Base-by-base conservation (phyloP, 1,139 yeast genomes). In the Komagataea norvegica region DNA sequence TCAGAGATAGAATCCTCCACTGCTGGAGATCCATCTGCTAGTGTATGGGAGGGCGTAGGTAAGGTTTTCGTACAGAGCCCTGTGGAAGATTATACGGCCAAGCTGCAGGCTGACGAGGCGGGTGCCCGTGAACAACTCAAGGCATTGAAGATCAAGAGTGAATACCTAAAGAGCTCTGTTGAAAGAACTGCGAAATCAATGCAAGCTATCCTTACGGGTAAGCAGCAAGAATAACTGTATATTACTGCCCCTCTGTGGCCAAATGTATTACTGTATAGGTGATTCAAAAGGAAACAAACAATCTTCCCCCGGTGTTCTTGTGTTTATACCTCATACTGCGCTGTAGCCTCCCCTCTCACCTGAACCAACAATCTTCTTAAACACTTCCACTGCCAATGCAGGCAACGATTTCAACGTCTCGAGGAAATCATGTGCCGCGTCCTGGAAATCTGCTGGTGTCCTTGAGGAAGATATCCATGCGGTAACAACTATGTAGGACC, bases 21-120 rank as follows among this genome's bases (percentile, higher is more conserved):
- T 5, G 58, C 60, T 16, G 55, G 55, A 10, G 54, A 51, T 9
- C 10, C 25, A 22, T 8, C 25, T 5, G 59, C 76, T 16, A 56
- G 59, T 3, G 89, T 88, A 5, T 88, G 95, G 93, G 78, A 85
- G 55, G 87, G 95, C 3, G 74, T 86, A 22, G 96, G 96, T 17
- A 83, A 83, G 61, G 76, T 87, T 45, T 83, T 81, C 55, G 62
- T 82, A 8, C 52, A 61, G 24, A 62, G 62, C 3, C 43, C 43
- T 5, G 41, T 43, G 6, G 32, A 35, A 1, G 44, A 65, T 3
- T 84, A 85, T 57, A 58, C 73, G 38, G 54, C 59, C 13, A 69
- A 69, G 34, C 61, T 85, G 30, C 56, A 64, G 23, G 55, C 60
- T 15, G 88, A 84, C 49, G 74, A 74, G 46, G 61, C 62, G 36